Evolutionary conservation across 225 moss, liverwort and hornwort genomes (phyloP).

Genomic region (Anthoceros angustus): DNA sequence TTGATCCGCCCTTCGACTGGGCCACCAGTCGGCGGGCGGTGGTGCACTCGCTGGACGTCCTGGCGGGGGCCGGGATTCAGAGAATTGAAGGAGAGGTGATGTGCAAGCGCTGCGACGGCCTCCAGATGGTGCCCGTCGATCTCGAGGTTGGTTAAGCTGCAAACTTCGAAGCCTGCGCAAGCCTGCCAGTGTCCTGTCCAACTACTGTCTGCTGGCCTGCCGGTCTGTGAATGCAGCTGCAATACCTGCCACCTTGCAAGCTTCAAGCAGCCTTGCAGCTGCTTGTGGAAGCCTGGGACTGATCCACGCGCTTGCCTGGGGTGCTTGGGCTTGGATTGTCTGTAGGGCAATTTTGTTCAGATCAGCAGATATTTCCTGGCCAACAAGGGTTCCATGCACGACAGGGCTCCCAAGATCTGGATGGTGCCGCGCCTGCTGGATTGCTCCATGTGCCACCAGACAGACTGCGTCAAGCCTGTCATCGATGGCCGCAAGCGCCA

Average conservation of each 20-base stretch:
- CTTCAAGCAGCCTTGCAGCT: not conserved
- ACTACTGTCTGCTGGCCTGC: not conserved
- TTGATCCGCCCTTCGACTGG: slow-evolving; percentile 67
- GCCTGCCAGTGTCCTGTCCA: not conserved
- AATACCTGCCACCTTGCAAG: not conserved
- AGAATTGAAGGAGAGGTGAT: slow-evolving; percentile 74
- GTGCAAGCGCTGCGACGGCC: slow-evolving; percentile 92
- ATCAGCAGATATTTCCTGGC: slow-evolving; percentile 93
- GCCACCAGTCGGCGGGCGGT: slow-evolving; percentile 84
- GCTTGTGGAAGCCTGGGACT: not conserved
- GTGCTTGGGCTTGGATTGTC: not conserved
- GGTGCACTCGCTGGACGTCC: slow-evolving; percentile 68
- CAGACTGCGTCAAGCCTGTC: slow-evolving; percentile 90
- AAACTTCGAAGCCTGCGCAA: not conserved
- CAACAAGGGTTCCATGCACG: slow-evolving; percentile 96
- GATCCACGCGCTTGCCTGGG: not conserved
- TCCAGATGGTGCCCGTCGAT: slow-evolving; percentile 61
- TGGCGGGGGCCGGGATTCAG: slow-evolving; percentile 53
- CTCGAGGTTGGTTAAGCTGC: slow-evolving; percentile 29
- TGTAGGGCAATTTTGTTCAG: slow-evolving; percentile 51
- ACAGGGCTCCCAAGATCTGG: slow-evolving; percentile 95
- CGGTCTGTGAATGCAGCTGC: not conserved
- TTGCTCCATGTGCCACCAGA: slow-evolving; percentile 88
- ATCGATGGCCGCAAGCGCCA: slow-evolving; percentile 86
- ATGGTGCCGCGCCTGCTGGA: slow-evolving; percentile 94